Conservation (phyloP, 2,329 filamentous ascomycete genomes). For the Penicillium oxalicum region DNA sequence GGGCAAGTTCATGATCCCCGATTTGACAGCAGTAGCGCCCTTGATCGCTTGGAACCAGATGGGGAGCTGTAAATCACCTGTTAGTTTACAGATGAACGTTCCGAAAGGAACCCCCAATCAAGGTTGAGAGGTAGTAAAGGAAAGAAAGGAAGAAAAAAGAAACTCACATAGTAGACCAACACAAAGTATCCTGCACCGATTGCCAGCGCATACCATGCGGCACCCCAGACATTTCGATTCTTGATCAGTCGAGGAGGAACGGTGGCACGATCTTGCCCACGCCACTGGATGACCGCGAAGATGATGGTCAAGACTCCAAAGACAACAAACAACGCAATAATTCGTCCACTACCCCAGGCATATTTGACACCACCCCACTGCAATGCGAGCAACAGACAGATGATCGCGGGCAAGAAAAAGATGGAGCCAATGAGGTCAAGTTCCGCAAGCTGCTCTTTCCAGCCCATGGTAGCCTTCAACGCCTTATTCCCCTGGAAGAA, state of each 20-base stretch:
- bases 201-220: conserved; percentile 38
- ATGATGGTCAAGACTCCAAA: conserved; percentile 46
- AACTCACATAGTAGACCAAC: conserved; percentile 40
- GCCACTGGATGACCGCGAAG: conserved; percentile 34
- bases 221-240: conserved; percentile 40
- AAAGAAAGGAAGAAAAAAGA: neutral
- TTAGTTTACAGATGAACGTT: too few species aligned
- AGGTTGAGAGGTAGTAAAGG: too few species aligned
- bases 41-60: conserved; percentile 42
- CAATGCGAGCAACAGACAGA: conserved; percentile 46
- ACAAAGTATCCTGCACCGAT: conserved; percentile 42
- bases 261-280: conserved; percentile 38
- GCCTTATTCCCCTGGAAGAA: conserved; percentile 26
- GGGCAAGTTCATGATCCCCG: conserved; percentile 36
- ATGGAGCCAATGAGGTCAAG: conserved; percentile 41
- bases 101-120: too few species aligned
- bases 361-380: conserved; percentile 44
- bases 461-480: conserved; percentile 21
- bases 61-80: conserved; percentile 30
- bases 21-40: conserved; percentile 28
- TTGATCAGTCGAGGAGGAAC: conserved; percentile 42
- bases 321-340: conserved; percentile 47
- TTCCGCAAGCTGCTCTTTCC: conserved; percentile 26
- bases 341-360: conserved; percentile 40
- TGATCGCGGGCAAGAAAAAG: conserved; percentile 41